Conservation (phyloP, 1,139 yeast genomes). For the Suhomyces bolitotheri region DNA sequence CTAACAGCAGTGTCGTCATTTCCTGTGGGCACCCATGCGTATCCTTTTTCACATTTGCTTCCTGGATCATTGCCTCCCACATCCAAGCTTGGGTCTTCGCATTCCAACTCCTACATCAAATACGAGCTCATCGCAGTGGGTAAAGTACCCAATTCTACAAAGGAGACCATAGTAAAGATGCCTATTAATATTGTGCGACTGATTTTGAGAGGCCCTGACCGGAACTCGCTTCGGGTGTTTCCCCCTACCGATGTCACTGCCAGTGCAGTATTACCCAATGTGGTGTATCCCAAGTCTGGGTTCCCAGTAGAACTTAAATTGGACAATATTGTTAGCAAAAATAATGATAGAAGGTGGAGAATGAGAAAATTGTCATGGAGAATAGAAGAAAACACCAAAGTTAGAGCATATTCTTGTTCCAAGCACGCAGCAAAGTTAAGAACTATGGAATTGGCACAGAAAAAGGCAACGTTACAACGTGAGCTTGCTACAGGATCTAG, state of each 20-base stretch:
- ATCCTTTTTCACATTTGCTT: conserved; percentile 88
- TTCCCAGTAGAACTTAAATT: conserved; percentile 80
- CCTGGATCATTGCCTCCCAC: conserved; percentile 93
- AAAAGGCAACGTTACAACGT: conserved; percentile 16
- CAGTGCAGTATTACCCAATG: conserved; percentile 82
- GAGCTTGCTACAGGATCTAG: conserved; percentile 14
- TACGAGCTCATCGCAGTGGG: conserved; percentile 73
- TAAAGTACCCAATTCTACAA: conserved; percentile 21
- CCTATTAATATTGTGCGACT: conserved; percentile 81
- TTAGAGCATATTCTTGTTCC: conserved; percentile 58
- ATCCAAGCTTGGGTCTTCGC: conserved; percentile 56
- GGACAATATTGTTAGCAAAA: conserved; percentile 65
- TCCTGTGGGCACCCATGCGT: conserved; percentile 71
- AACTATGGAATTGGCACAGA: conserved; percentile 48
- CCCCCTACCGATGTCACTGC: conserved; percentile 95
- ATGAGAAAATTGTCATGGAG: conserved; percentile 89
- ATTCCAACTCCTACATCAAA: conserved; percentile 56
- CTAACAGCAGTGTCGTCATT: conserved; percentile 57
- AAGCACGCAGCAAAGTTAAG: conserved; percentile 53
- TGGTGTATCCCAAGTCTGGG: conserved; percentile 81
- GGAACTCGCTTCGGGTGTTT: conserved; percentile 84
- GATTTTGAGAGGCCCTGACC: conserved; percentile 77
- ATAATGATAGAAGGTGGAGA: conserved; percentile 75
- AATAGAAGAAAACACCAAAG: conserved; percentile 76
- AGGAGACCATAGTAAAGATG: conserved; percentile 48